Evolutionary conservation across 2,329 filamentous ascomycete genomes (phyloP).

Genomic region (Fusarium nanum): DNA sequence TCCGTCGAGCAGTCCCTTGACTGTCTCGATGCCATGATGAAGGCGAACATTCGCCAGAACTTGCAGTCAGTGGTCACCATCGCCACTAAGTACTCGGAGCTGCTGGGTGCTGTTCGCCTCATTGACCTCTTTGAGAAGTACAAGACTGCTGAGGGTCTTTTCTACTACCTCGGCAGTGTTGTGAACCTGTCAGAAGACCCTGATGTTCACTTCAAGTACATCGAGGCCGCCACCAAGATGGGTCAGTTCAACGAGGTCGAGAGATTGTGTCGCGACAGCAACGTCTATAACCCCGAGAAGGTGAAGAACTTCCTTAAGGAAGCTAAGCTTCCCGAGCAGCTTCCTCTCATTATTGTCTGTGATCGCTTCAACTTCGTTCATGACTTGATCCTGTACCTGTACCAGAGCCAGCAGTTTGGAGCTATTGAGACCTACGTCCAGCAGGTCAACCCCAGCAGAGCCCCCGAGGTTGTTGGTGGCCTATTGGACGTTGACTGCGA

Average conservation of each 20-base stretch:
- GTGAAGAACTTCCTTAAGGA: conserved; percentile 99
- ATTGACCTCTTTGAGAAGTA: conserved; percentile 98
- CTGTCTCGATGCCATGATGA: conserved; percentile 95
- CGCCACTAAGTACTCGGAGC: conserved; percentile 96
- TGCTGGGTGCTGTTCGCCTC: conserved; percentile 85
- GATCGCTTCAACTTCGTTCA: conserved; percentile 99
- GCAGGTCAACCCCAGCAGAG: conserved; percentile 90
- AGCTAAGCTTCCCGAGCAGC: conserved; percentile 88
- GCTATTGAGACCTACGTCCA: conserved; percentile 99
- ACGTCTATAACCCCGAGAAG: conserved; percentile 90
- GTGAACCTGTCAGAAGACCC: conserved; percentile 96
- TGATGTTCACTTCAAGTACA: conserved; percentile 99
- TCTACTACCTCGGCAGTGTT: conserved; percentile 97
- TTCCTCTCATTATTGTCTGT: conserved; percentile 97
- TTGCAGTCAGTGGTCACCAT: conserved; percentile 94
- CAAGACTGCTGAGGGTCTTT: conserved; percentile 94
- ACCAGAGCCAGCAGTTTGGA: conserved; percentile 99
- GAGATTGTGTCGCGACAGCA: conserved; percentile 95
- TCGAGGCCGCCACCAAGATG: conserved; percentile 95
- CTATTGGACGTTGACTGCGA: conserved; percentile 97
- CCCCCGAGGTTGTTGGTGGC: conserved; percentile 92
- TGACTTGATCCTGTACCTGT: conserved; percentile 93
- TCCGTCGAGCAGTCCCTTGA: conserved; percentile 96
- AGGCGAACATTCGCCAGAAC: conserved; percentile 96
- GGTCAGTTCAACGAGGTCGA: conserved; percentile 95